Conservation (phyloP, 2,329 filamentous ascomycete genomes). For the Fusarium sp. region DNA sequence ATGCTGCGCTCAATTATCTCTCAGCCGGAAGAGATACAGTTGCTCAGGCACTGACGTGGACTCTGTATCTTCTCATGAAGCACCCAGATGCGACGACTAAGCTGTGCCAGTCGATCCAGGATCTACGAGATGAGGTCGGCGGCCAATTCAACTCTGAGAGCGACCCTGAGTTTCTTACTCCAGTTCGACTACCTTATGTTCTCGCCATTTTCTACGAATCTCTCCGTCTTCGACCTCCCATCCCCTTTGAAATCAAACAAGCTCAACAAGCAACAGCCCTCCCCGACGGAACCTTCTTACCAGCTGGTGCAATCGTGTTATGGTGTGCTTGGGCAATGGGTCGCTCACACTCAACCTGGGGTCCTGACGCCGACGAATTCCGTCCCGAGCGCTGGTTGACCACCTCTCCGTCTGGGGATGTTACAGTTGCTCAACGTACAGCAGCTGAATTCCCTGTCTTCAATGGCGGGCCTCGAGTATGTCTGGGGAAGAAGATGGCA, state of each 20-base stretch:
- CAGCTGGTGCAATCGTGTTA: slow-evolving; percentile 63
- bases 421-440: slow-evolving; percentile 54
- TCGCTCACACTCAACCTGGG: slow-evolving; percentile 66
- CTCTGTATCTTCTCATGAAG: slow-evolving; percentile 68
- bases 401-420: slow-evolving; percentile 45
- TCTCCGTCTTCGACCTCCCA: slow-evolving; percentile 70
- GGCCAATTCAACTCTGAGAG: neutral
- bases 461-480: slow-evolving; percentile 70
- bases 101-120: slow-evolving; percentile 57
- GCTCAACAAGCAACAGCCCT: slow-evolving; percentile 62
- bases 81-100: slow-evolving; percentile 55
- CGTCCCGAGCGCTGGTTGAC: slow-evolving; percentile 67
- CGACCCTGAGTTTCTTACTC: slow-evolving; percentile 51
- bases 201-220: slow-evolving; percentile 71
- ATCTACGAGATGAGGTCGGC: slow-evolving; percentile 7
- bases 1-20: slow-evolving; percentile 74
- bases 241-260: slow-evolving; percentile 75
- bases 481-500: slow-evolving; percentile 73
- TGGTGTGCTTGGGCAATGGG: slow-evolving; percentile 76
- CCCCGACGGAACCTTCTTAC: slow-evolving; percentile 70
- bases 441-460: slow-evolving; percentile 72
- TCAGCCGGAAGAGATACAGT: slow-evolving; percentile 74
- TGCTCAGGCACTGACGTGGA: slow-evolving; percentile 73
- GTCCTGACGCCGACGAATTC: slow-evolving; percentile 65
- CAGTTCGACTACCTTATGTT: slow-evolving; percentile 63